These are phyloP conservation scores for Yamadazyma blattariae DNA, from an alignment of 1,139 yeast species.

Conservation along the genomic window DNA sequence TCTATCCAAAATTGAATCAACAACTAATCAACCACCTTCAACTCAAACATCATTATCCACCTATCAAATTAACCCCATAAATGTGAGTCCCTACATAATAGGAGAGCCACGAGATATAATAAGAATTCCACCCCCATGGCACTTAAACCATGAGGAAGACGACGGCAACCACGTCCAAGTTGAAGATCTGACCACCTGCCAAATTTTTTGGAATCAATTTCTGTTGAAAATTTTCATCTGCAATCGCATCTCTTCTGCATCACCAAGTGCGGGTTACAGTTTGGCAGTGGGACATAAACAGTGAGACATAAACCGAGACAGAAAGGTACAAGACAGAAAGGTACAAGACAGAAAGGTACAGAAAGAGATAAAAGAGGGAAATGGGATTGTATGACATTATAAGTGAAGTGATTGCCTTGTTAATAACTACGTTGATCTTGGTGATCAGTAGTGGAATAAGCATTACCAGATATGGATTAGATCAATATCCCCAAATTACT, in stretches of 20 bases:
- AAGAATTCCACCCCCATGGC: conserved; percentile 1
- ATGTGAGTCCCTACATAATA: conserved; percentile 17
- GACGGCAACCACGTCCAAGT: background rate
- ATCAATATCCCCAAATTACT: conserved; percentile 11
- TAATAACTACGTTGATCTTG: conserved; percentile 10
- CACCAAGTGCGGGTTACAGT: conserved; percentile 6
- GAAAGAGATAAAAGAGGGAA: too few relatives aligned
- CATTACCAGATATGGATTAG: conserved; percentile 6
- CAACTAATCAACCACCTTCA: conserved; percentile 8
- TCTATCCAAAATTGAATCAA: conserved; percentile 17
- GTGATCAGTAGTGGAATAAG: conserved; percentile 9
- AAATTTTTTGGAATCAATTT: conserved; percentile 10
- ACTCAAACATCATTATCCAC: background rate
- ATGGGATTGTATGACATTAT: conserved; percentile 1
- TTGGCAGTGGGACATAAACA: too few relatives aligned
- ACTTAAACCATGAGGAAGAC: conserved; percentile 1
- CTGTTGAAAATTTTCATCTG: conserved; percentile 6
- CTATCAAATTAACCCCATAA: background rate
- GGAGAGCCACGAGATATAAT: conserved; percentile 11
- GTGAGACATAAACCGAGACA: too few relatives aligned
- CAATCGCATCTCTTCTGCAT: background rate
- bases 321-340: too few relatives aligned
- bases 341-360: too few relatives aligned
- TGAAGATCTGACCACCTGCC: conserved; percentile 4
- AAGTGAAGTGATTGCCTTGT: background rate